Percentiles rank a stretch among this genome's conserved stretches.
Conservation (phyloP, 352 stramenopile genomes). For the Phytophthora lateralis region DNA sequence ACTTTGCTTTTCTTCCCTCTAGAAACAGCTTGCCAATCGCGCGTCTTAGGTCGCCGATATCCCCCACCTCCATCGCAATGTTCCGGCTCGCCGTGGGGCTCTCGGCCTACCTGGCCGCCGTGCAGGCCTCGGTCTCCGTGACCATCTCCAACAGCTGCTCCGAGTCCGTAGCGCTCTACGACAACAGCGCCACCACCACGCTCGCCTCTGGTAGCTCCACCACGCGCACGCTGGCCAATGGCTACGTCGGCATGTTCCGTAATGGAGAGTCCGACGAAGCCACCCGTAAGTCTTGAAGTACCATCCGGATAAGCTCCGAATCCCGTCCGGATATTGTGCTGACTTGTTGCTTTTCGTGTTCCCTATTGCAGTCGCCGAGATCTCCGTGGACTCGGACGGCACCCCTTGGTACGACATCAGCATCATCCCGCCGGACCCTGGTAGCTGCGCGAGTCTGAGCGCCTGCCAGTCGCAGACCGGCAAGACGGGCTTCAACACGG, state of each 20-base stretch:
- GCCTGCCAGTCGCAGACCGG: slow-evolving; percentile 54
- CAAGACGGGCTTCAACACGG: slow-evolving; percentile 65
- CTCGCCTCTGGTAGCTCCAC: slow-evolving; percentile 45
- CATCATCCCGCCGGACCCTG: slow-evolving; percentile 52
- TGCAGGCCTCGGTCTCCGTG: slow-evolving; percentile 41
- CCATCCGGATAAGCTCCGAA: slow-evolving; percentile 12
- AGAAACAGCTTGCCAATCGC: slow-evolving; percentile 28
- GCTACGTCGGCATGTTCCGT: slow-evolving; percentile 65
- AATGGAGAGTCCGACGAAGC: slow-evolving; percentile 46
- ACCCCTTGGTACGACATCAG: slow-evolving; percentile 65
- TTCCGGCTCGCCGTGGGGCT: slow-evolving; percentile 31
- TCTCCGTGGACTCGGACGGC: slow-evolving; percentile 46
- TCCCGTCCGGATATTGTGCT: slow-evolving; percentile 14
- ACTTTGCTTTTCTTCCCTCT: slow-evolving; percentile 34
- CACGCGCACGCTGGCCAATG: slow-evolving; percentile 43
- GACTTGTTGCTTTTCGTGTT: slow-evolving; percentile 9
- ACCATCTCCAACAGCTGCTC: slow-evolving; percentile 54
- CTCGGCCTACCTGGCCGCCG: slow-evolving; percentile 21
- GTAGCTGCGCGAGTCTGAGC: slow-evolving; percentile 46
- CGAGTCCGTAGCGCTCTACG: slow-evolving; percentile 55
- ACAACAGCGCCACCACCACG: slow-evolving; percentile 54
- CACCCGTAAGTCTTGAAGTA: slow-evolving; percentile 37
- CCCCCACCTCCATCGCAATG: slow-evolving; percentile 6
- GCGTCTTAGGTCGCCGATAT: slow-evolving; percentile 30
- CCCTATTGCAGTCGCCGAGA: slow-evolving; percentile 45